Conservation (phyloP, 2,329 filamentous ascomycete species). For the Monilinia aucupariae region DNA sequence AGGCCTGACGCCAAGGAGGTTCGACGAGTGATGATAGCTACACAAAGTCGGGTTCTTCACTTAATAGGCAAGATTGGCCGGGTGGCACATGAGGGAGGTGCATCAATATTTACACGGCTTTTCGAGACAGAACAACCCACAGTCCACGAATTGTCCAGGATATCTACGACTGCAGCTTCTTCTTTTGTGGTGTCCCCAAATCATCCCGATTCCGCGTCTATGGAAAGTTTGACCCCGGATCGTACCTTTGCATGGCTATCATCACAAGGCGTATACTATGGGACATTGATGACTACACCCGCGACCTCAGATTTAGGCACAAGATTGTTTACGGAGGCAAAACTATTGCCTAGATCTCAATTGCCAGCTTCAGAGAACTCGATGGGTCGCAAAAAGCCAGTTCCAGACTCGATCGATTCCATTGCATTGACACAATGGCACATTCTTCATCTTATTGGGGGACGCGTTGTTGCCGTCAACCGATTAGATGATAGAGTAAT, state of each 20-base stretch:
- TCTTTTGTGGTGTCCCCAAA: slow-evolving; percentile 74
- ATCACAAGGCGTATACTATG: slow-evolving; percentile 80
- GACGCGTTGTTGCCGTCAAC: slow-evolving; percentile 78
- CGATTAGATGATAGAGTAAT: slow-evolving; percentile 79
- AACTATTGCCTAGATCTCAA: slow-evolving; percentile 67
- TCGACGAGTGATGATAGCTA: slow-evolving; percentile 73
- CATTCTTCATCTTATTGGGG: slow-evolving; percentile 75
- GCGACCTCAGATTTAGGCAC: slow-evolving; percentile 60
- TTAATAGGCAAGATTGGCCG: slow-evolving; percentile 72
- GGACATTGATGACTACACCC: slow-evolving; percentile 63
- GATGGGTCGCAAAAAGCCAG: slow-evolving; percentile 57
- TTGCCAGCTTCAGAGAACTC: slow-evolving; percentile 63
- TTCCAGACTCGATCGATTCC: slow-evolving; percentile 69
- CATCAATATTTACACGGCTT: slow-evolving; percentile 77
- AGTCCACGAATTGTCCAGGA: slow-evolving; percentile 63
- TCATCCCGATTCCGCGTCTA: slow-evolving; percentile 47
- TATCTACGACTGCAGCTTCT: slow-evolving; percentile 56
- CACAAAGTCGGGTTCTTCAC: slow-evolving; percentile 72
- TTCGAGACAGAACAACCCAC: slow-evolving; percentile 83
- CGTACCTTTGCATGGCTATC: slow-evolving; percentile 86
- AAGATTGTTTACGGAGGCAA: slow-evolving; percentile 73
- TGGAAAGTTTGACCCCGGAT: slow-evolving; percentile 56
- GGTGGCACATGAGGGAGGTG: slow-evolving; percentile 69
- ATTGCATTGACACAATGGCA: slow-evolving; percentile 93
- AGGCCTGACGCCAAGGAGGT: slow-evolving; percentile 52